Conservation (phyloP, 2,329 filamentous ascomycete genomes). For the Fusarium newnesense region DNA sequence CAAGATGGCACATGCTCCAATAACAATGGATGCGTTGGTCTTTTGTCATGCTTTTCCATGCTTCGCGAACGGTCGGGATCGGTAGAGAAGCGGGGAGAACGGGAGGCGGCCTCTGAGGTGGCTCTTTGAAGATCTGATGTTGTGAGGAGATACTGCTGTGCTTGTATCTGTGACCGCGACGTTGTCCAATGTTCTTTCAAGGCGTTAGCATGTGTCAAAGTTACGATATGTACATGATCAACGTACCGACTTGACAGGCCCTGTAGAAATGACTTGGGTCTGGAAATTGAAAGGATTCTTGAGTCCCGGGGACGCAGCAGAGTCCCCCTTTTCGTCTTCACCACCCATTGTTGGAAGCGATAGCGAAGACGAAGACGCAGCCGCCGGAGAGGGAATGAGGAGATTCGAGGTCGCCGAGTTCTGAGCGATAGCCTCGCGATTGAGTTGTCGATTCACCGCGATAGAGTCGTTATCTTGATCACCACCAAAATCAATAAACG, state of each 20-base stretch:
- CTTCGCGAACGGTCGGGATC: conserved; percentile 88
- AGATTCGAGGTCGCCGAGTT: conserved; percentile 33
- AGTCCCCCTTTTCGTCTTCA: conserved; percentile 26
- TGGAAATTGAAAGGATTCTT: conserved; percentile 94
- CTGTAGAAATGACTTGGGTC: conserved; percentile 79
- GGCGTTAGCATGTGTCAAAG: conserved; percentile 7
- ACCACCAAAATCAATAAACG: conserved; percentile 15
- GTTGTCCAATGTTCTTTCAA: conserved; percentile 82
- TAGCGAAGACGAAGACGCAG: conserved; percentile 27
- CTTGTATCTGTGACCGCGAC: conserved; percentile 96
- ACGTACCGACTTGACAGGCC: conserved; percentile 80
- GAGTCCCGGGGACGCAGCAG: conserved; percentile 42
- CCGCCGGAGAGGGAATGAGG: conserved; percentile 26
- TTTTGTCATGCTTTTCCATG: conserved; percentile 87
- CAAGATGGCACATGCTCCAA: conserved; percentile 91
- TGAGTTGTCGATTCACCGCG: conserved; percentile 20
- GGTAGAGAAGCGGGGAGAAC: conserved; percentile 92
- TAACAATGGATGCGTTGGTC: conserved; percentile 85
- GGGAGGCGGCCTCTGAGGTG: conserved; percentile 83
- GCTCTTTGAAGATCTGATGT: conserved; percentile 96
- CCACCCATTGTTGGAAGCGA: conserved; percentile 31
- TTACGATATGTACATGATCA: neutral
- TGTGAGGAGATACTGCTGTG: conserved; percentile 89
- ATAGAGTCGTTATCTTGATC: conserved; percentile 16
- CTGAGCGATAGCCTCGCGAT: conserved; percentile 28